phyloP scores from a whole-genome alignment of 805 yeast species.

The Candida corydali region DNA sequence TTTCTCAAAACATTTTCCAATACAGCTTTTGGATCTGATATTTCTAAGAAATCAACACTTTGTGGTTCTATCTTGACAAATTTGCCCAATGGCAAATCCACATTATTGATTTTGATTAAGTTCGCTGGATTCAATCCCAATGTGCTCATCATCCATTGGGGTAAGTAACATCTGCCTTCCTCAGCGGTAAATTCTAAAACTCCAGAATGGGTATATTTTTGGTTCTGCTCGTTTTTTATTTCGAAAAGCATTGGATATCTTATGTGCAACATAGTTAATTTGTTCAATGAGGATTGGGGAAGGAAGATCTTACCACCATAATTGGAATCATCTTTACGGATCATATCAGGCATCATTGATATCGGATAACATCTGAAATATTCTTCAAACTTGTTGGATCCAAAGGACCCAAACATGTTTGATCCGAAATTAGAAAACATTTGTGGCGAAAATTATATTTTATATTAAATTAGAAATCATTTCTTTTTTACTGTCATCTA shows the following conservation, averaged over 20 bases:
- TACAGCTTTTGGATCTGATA: constrained; percentile 94
- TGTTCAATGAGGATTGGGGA: constrained; percentile 89
- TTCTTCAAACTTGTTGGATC: constrained; percentile 60
- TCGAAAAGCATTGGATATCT: constrained; percentile 95
- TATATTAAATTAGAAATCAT: constrained; percentile 18
- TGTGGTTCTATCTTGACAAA: constrained; percentile 96
- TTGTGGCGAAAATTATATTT: background rate
- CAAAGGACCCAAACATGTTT: constrained; percentile 24
- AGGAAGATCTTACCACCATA: constrained; percentile 94
- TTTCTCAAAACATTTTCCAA: constrained; percentile 87
- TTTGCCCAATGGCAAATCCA: constrained; percentile 79
- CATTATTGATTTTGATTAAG: constrained; percentile 67
- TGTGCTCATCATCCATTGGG: constrained; percentile 94
- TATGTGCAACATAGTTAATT: constrained; percentile 84
- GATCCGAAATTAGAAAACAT: constrained; percentile 45
- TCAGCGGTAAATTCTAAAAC: constrained; percentile 95
- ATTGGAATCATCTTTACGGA: constrained; percentile 72
- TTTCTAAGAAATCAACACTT: constrained; percentile 86
- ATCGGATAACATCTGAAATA: constrained; percentile 91
- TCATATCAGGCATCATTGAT: constrained; percentile 78
- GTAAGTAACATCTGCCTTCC: constrained; percentile 92
- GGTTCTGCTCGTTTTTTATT: constrained; percentile 61
- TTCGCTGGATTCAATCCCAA: constrained; percentile 72
- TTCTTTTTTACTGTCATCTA: constrained; percentile 32
- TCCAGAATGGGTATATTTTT: constrained; percentile 75